These are phyloP conservation scores for Phytomonas sp. DNA, from an alignment of 208 protist genomes.

Conservation along the genomic window DNA sequence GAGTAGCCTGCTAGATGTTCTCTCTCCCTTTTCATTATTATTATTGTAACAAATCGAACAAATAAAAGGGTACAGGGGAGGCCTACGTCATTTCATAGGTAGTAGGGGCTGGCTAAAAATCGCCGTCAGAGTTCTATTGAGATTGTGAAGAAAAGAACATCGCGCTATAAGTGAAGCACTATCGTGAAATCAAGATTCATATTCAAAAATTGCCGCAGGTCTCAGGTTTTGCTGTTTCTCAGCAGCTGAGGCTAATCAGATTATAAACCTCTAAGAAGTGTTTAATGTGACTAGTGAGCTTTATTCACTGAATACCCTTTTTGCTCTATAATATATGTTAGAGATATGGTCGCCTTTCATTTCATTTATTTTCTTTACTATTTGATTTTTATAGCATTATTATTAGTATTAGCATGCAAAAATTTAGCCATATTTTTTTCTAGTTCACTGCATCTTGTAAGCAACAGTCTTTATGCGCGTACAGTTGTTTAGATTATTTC, in stretches of 20 bases:
- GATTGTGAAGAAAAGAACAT: no score
- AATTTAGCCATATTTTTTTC: background rate
- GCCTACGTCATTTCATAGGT: no score
- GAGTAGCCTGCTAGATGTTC: slow-evolving; percentile 10
- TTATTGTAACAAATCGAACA: background rate
- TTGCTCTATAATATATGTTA: background rate
- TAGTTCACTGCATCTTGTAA: slow-evolving; percentile 2
- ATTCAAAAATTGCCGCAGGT: no score
- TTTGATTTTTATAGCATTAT: slow-evolving; percentile 8
- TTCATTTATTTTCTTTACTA: slow-evolving; percentile 4
- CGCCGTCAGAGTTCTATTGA: no score
- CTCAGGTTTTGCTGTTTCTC: no score
- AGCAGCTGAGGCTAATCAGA: no score
- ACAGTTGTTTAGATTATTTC: background rate
- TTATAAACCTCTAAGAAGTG: background rate
- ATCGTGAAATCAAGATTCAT: no score
- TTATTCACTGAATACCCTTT: background rate
- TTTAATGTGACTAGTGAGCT: background rate
- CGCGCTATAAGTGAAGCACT: no score
- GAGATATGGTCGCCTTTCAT: background rate
- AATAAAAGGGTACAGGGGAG: background rate
- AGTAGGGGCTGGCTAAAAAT: no score
- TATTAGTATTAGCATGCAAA: background rate
- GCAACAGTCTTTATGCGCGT: slow-evolving; percentile 9
- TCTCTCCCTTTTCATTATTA: background rate